phyloP scores from a whole-genome alignment of 108 stramenopile species.

The Nitzschia putrida region DNA sequence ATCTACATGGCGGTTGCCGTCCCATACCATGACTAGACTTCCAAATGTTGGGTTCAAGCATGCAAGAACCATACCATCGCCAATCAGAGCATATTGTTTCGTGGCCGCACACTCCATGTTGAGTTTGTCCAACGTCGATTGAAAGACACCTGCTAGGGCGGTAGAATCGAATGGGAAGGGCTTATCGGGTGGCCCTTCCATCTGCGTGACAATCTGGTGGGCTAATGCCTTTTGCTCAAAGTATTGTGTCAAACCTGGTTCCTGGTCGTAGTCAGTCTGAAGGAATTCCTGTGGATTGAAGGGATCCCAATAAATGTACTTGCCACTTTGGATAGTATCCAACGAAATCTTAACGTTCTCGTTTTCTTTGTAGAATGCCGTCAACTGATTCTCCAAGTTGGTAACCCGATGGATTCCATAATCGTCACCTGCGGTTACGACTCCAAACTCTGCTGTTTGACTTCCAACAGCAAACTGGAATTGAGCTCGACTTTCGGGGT shows the following conservation, averaged over 20 bases:
- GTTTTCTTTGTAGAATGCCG: neutral
- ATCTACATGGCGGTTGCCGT: slow-evolving; percentile 48
- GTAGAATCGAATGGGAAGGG: neutral
- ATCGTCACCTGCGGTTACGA: slow-evolving; percentile 7
- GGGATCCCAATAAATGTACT: neutral
- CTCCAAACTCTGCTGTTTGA: slow-evolving; percentile 15
- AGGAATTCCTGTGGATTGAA: slow-evolving; percentile 22
- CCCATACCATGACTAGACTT: slow-evolving; percentile 37
- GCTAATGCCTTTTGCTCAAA: slow-evolving; percentile 61
- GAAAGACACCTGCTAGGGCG: neutral
- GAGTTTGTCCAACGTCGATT: slow-evolving; percentile 2
- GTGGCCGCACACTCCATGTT: neutral
- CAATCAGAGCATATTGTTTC: slow-evolving; percentile 8
- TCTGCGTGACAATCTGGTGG: slow-evolving; percentile 57
- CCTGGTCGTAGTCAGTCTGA: slow-evolving; percentile 57
- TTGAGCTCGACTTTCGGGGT: slow-evolving; percentile 29
- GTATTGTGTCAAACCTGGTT: slow-evolving; percentile 59
- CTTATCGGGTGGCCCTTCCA: neutral
- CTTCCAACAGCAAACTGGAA: slow-evolving; percentile 7
- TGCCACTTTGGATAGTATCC: slow-evolving; percentile 11
- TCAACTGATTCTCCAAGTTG: slow-evolving; percentile 13
- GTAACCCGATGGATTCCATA: slow-evolving; percentile 4
- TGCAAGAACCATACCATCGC: slow-evolving; percentile 18
- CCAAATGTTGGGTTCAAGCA: slow-evolving; percentile 13
- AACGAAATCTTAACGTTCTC: slow-evolving; percentile 11